These are phyloP conservation scores for Leccinellum rugosiceps DNA, from an alignment of 768 basidiomycete genomes.

Conservation along the genomic window DNA sequence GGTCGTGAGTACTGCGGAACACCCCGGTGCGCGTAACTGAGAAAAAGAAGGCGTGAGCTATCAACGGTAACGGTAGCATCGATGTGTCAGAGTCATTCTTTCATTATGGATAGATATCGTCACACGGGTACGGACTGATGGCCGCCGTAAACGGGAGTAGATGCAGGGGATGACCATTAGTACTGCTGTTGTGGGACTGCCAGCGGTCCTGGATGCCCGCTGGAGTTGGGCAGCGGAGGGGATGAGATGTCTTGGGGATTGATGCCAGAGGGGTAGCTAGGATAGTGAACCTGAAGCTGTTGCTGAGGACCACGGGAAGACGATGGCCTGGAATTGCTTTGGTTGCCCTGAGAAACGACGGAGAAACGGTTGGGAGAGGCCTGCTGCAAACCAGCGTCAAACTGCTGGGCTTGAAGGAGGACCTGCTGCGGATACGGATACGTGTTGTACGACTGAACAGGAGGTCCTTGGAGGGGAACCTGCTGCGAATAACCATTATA, in stretches of 20 bases:
- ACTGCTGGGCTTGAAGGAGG: slow-evolving; percentile 1
- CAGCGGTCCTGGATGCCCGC: slow-evolving; percentile 1
- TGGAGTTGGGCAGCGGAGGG: slow-evolving; percentile 19
- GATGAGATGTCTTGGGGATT: neutral
- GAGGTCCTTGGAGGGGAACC: neutral
- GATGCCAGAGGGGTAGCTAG: slow-evolving; percentile 7
- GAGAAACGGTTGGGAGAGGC: neutral
- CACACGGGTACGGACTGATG: neutral
- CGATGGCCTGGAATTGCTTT: slow-evolving; percentile 1
- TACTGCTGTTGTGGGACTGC: neutral
- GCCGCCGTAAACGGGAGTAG: neutral
- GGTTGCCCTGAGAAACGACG: neutral
- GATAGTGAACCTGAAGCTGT: neutral
- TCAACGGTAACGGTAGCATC: neutral
- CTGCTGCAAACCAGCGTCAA: neutral
- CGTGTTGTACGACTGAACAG: neutral
- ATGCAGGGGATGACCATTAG: neutral
- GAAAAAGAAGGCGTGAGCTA: neutral
- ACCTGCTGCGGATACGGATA: slow-evolving; percentile 8
- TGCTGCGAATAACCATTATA: slow-evolving; percentile 5
- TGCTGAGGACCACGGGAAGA: neutral
- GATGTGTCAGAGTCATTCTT: neutral
- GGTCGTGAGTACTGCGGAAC: neutral
- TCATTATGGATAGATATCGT: neutral
- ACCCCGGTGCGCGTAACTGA: neutral